Evolutionary conservation across 2,329 filamentous ascomycete genomes (phyloP), one percentile per base, ranked within the genome.

Genomic region (Didymella sp.): DNA sequence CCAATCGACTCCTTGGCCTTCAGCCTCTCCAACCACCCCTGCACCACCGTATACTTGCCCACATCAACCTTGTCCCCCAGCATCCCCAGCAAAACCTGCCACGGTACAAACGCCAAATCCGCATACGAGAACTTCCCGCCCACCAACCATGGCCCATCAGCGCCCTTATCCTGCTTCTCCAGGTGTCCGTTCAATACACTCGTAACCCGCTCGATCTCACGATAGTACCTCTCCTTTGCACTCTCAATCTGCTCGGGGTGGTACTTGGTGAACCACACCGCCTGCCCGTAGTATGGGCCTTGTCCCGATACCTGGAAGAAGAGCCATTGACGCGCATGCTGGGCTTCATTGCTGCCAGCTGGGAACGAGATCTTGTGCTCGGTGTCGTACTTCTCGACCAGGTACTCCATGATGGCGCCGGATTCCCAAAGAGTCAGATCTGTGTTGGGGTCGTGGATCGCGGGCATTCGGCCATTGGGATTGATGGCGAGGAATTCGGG

Each of bases 181-280:
- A 83, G 68, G 46, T 76, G 71, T 2, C 53, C 61, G 7, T 85
- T 78, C 22, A 85, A 58, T 2, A 84, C 81, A 2, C 71, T 68
- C 3, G 77, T 73, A 1, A 84, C 76, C 6, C 82, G 76, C 15
- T 73, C 70, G n/a, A 80, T 73, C 67, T 85, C 80, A 8, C 78
- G 75, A 12, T 62, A 61, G 68, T 84, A 85, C 7, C 82, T 73
- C 13, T 79, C 75, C 19, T 80, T 71, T 9, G 79, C 82, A 6
- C 72, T 77, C 1, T 73, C 74, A 6, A 84, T 4, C 57, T 80
- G 76, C 66, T 83, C 81, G 0, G 67, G 50, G 51, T 77, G 75
- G 59, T 61, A 73, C 28, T 60, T 62, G 8, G 64, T 70, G 61
- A 79, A 79, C 77, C 76, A 78, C 11, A 61, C 57, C 3, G 62